phyloP scores from a whole-genome alignment of 108 stramenopile genomes.

The Cyclotella baltica region DNA sequence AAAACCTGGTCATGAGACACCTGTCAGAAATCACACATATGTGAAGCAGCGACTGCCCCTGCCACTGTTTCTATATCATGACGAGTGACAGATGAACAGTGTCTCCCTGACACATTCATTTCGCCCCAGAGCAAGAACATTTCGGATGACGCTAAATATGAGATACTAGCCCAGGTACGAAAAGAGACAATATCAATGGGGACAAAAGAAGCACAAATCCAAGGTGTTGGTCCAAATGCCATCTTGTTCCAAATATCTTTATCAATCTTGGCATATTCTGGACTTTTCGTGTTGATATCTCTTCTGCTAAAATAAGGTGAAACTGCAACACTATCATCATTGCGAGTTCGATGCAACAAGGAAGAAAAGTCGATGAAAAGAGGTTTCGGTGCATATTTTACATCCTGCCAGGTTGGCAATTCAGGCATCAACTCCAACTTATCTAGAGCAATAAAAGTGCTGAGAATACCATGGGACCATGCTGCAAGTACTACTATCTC shows the following conservation, averaged over 20 bases:
- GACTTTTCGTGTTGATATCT: conserved; percentile 7
- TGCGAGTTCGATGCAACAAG: not conserved
- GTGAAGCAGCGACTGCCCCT: conserved; percentile 5
- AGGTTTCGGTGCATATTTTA: conserved; percentile 13
- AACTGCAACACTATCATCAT: conserved; percentile 8
- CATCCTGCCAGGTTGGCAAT: conserved; percentile 23
- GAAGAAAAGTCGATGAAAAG: conserved; percentile 10
- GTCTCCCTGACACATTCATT: not conserved
- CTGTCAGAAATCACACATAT: conserved; percentile 24
- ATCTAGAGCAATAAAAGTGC: conserved; percentile 21
- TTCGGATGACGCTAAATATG: not conserved
- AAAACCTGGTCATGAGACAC: conserved; percentile 12
- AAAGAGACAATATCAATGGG: not conserved
- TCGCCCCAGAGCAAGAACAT: conserved; percentile 13
- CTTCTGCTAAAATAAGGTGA: conserved; percentile 12
- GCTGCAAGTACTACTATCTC: conserved; percentile 24
- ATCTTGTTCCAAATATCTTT: conserved; percentile 16
- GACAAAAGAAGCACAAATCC: not conserved
- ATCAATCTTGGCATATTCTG: conserved; percentile 13
- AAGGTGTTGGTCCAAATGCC: not conserved
- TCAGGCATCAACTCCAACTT: not conserved
- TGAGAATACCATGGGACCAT: conserved; percentile 9
- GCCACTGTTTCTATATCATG: conserved; percentile 23
- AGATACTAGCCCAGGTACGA: not conserved
- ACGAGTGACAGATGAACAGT: conserved; percentile 10